phyloP scores from a whole-genome alignment of 768 basidiomycete species.

The Infundibulicybe gibba region DNA sequence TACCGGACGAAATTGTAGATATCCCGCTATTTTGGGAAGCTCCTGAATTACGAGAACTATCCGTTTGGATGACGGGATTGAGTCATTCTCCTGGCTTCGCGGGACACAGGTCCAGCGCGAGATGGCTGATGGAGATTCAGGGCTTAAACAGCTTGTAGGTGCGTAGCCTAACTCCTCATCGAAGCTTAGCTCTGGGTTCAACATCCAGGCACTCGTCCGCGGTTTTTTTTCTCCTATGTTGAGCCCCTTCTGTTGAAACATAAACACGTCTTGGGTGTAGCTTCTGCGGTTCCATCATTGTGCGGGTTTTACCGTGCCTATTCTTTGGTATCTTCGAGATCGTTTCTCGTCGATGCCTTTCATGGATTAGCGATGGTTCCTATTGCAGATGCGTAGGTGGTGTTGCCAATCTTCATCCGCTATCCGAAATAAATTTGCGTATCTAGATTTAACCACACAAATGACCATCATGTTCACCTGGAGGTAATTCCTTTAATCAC shows the following conservation, averaged over 20 bases:
- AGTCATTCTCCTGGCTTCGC: slow-evolving; percentile 33
- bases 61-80: slow-evolving; percentile 19
- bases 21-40: slow-evolving; percentile 60
- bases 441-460: slow-evolving; percentile 67
- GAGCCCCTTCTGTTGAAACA: no score
- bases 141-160: no score
- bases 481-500: slow-evolving; percentile 42
- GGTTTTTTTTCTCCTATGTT: no score
- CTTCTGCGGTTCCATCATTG: not conserved
- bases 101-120: slow-evolving; percentile 34
- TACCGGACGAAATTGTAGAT: slow-evolving; percentile 49
- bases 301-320: slow-evolving; percentile 49
- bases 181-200: no score
- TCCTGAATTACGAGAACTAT: not conserved
- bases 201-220: no score
- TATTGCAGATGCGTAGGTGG: slow-evolving; percentile 73
- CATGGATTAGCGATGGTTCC: slow-evolving; percentile 84
- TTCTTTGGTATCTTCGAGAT: slow-evolving; percentile 72
- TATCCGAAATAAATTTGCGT: slow-evolving; percentile 9
- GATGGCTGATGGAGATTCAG: no score
- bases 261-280: no score
- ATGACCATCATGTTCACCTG: slow-evolving; percentile 68
- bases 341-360: slow-evolving; percentile 80
- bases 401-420: not conserved
- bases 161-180: no score